phyloP scores from a whole-genome alignment of 805 yeast species.

The Vanderwaltozyma polyspora region DNA sequence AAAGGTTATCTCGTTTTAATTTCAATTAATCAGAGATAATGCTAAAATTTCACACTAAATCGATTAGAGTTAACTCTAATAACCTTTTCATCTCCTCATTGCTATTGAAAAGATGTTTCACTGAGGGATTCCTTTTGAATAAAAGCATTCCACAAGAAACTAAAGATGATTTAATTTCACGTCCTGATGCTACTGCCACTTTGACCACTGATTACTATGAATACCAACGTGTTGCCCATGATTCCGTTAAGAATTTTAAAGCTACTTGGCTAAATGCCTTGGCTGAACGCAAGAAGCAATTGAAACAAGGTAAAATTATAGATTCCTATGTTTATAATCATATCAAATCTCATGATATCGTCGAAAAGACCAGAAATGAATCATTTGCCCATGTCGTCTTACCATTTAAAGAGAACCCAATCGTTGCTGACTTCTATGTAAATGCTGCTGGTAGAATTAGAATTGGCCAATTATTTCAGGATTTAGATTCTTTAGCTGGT shows the following conservation, averaged over 20 bases:
- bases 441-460: slow-evolving; percentile 86
- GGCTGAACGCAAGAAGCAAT: slow-evolving; percentile 56
- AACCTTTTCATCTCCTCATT: too few relatives aligned
- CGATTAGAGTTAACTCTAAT: too few relatives aligned
- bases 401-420: slow-evolving; percentile 76
- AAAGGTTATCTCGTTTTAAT: too few relatives aligned
- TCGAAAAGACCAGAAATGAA: slow-evolving; percentile 66
- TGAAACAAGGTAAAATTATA: slow-evolving; percentile 60
- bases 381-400: slow-evolving; percentile 59
- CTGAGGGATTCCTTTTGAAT: too few relatives aligned
- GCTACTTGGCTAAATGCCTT: slow-evolving; percentile 87
- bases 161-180: slow-evolving; percentile 11
- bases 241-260: slow-evolving; percentile 23
- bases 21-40: too few relatives aligned
- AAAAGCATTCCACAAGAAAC: too few relatives aligned
- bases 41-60: too few relatives aligned
- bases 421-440: slow-evolving; percentile 77
- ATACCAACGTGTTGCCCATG: slow-evolving; percentile 31
- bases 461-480: slow-evolving; percentile 90
- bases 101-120: too few relatives aligned
- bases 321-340: slow-evolving; percentile 62
- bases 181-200: slow-evolving; percentile 66
- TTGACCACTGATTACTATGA: slow-evolving; percentile 51
- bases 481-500: slow-evolving; percentile 88
- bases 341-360: slow-evolving; percentile 58